Evolutionary conservation across 805 yeast genomes (phyloP).

Genomic region (Wickerhamiella nectarea): DNA sequence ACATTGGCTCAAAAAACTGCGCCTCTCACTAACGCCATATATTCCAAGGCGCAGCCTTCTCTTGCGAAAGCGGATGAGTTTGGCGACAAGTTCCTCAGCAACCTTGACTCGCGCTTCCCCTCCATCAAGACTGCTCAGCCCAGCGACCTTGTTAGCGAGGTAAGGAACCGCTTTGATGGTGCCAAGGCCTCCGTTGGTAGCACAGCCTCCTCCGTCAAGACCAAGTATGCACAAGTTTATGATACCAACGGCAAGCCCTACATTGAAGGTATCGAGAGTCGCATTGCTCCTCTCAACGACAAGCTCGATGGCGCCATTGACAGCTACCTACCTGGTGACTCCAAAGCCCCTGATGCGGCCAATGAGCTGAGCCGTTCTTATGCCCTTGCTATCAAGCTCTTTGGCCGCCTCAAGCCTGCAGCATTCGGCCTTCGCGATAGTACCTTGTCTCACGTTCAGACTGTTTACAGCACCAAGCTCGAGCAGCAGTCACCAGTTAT

Average conservation of each 20-base stretch:
- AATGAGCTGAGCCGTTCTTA: slow-evolving; percentile 11
- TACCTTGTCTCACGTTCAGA: slow-evolving; percentile 8
- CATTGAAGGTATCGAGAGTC: slow-evolving; percentile 48
- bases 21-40: slow-evolving; percentile 3
- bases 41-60: slow-evolving; percentile 17
- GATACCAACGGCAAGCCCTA: slow-evolving; percentile 48
- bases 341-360: slow-evolving; percentile 9
- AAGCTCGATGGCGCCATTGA: slow-evolving; percentile 35
- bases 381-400: slow-evolving; percentile 12
- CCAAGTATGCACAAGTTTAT: slow-evolving; percentile 38
- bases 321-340: slow-evolving; percentile 33
- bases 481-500: slow-evolving; percentile 6
- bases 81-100: slow-evolving; percentile 41
- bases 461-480: slow-evolving; percentile 14
- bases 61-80: slow-evolving; percentile 37
- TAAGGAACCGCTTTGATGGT: slow-evolving; percentile 27
- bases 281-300: slow-evolving; percentile 48
- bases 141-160: slow-evolving; percentile 32
- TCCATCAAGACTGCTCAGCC: slow-evolving; percentile 46
- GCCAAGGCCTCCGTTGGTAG: slow-evolving; percentile 25
- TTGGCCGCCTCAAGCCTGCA: slow-evolving; percentile 17
- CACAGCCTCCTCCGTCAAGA: slow-evolving; percentile 31
- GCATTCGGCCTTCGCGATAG: slow-evolving; percentile 7
- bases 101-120: slow-evolving; percentile 49
- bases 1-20: background rate